A percentile compares a stretch with the other conserved stretches of the same genome.
Evolutionary conservation across 257 asterid species (phyloP).

Genomic region (Ligustrum vulgare): DNA sequence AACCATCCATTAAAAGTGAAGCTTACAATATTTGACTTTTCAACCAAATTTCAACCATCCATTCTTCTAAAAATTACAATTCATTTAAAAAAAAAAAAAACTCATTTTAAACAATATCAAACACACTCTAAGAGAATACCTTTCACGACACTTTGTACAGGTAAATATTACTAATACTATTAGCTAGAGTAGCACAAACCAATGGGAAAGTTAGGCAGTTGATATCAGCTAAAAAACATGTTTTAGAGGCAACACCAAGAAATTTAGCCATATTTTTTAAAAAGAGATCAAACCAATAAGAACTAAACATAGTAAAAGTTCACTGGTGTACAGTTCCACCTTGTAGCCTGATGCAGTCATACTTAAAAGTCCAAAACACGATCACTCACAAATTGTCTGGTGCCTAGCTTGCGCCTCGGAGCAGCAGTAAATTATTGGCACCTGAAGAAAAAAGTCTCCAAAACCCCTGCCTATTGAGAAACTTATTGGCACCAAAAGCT

Average conservation of each 20-base stretch:
- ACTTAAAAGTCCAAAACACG: not conserved
- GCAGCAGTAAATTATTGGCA: not conserved
- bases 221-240: not conserved
- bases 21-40: too few relatives aligned
- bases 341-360: not conserved
- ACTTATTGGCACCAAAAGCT: not conserved
- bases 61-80: too few relatives aligned
- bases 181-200: not conserved
- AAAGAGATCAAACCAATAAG: not conserved
- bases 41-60: too few relatives aligned
- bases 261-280: not conserved
- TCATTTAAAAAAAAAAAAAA: too few relatives aligned
- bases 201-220: not conserved
- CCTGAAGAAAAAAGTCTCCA: not conserved
- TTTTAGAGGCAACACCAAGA: not conserved
- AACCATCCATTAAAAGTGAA: too few relatives aligned
- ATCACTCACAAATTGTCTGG: not conserved
- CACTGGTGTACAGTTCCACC: not conserved
- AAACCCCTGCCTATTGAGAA: not conserved
- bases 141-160: not conserved
- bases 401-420: not conserved
- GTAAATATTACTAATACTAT: not conserved
- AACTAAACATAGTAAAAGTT: not conserved
- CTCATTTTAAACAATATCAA: too few relatives aligned
- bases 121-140: not conserved